Percentiles rank a stretch among this genome's conserved stretches.
Evolutionary conservation across 495 filamentous ascomycete genomes (phyloP).

Genomic region (Penicillium chermesinum): DNA sequence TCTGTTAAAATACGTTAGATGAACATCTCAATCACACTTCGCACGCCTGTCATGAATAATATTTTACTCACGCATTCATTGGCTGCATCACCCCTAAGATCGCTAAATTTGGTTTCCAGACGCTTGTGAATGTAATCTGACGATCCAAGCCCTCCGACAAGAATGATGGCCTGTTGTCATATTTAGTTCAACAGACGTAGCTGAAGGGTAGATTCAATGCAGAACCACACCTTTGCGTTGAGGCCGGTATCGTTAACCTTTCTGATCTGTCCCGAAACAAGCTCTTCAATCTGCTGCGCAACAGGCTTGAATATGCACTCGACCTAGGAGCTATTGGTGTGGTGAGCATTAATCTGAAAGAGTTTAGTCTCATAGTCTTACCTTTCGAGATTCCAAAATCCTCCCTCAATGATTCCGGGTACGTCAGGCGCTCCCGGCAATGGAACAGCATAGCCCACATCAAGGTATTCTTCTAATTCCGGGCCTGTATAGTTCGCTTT

Average conservation of each 20-base stretch:
- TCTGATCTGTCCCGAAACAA: slow-evolving; percentile 59
- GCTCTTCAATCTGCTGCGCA: slow-evolving; percentile 49
- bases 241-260: no score
- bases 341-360: background rate
- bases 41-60: no score
- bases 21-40: no score
- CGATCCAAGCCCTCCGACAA: slow-evolving; percentile 69
- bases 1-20: slow-evolving; percentile 10
- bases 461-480: background rate
- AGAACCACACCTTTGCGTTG: no score
- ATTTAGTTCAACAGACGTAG: no score
- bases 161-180: slow-evolving; percentile 60
- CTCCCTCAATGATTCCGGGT: slow-evolving; percentile 6
- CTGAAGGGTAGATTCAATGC: no score
- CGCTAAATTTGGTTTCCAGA: slow-evolving; percentile 37
- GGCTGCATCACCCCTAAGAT: slow-evolving; percentile 56
- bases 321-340: slow-evolving; percentile 31
- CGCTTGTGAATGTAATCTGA: slow-evolving; percentile 60
- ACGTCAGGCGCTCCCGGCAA: slow-evolving; percentile 18
- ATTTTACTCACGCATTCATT: slow-evolving; percentile 47
- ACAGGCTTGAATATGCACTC: slow-evolving; percentile 54
- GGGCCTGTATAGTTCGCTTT: slow-evolving; percentile 16
- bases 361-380: slow-evolving; percentile 5
- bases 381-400: slow-evolving; percentile 17
- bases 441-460: slow-evolving; percentile 11